Evolutionary conservation across 2,329 filamentous ascomycete species (phyloP).

Genomic region (Penicillium sp.): DNA sequence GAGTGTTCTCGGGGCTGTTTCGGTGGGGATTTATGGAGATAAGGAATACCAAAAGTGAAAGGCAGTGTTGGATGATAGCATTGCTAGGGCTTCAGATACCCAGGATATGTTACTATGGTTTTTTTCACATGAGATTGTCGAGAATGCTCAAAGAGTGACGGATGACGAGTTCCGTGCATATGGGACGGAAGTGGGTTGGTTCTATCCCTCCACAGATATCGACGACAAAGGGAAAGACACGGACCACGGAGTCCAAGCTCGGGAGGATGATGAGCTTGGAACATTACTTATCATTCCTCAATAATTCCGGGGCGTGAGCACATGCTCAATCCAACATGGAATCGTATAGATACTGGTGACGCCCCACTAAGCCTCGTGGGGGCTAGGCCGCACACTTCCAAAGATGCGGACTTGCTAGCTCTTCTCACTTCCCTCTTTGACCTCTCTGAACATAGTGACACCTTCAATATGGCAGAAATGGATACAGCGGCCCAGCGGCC

Average conservation of each 20-base stretch:
- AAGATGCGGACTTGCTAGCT: background rate
- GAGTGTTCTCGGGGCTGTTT: slow-evolving; percentile 41
- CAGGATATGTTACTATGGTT: background rate
- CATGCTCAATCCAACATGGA: no score
- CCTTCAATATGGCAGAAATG: background rate
- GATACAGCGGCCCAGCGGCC: background rate
- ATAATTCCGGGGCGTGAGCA: no score
- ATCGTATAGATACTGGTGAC: no score
- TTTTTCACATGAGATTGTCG: background rate
- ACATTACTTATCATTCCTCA: no score
- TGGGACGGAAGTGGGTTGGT: no score
- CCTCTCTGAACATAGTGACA: background rate
- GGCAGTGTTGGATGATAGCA: background rate
- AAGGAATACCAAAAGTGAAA: slow-evolving; percentile 9
- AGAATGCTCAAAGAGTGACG: no score
- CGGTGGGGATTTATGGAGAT: slow-evolving; percentile 36
- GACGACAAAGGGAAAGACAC: no score
- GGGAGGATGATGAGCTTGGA: no score
- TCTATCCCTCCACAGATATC: no score
- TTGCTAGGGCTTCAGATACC: slow-evolving; percentile 11
- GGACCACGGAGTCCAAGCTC: no score
- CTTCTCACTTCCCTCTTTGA: background rate
- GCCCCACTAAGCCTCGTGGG: background rate
- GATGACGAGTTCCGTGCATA: no score
- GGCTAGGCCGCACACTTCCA: background rate